Percentiles rank a stretch among this genome's conserved stretches.
Conservation (phyloP, 1,284 basidiomycete genomes). For the Irpex sp. region DNA sequence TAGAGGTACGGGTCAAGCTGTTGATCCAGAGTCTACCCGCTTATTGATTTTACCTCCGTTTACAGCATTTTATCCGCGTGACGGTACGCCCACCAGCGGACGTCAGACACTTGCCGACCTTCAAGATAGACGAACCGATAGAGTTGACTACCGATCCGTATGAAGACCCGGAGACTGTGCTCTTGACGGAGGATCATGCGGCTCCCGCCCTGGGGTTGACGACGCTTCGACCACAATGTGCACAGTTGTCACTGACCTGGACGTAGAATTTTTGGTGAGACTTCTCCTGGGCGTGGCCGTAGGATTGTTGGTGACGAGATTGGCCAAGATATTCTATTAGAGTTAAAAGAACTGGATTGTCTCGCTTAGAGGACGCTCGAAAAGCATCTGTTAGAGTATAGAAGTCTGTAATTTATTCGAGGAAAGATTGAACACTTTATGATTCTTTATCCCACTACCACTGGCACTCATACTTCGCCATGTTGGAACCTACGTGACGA, state of each 20-base stretch:
- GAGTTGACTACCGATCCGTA: constrained; percentile 41
- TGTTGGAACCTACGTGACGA: too few species aligned
- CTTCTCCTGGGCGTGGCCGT: not conserved
- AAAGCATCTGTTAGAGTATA: too few species aligned
- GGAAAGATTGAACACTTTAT: too few species aligned
- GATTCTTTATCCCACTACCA: too few species aligned
- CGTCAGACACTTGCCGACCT: constrained; percentile 35
- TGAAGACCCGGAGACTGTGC: constrained; percentile 36
- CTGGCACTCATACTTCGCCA: too few species aligned
- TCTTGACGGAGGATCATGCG: constrained; percentile 36
- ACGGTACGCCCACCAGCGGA: constrained; percentile 31
- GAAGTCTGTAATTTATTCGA: too few species aligned
- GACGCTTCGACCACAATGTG: constrained; percentile 11
- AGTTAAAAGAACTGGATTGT: too few species aligned
- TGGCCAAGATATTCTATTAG: too few species aligned
- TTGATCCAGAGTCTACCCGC: not conserved
- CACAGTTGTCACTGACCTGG: not conserved
- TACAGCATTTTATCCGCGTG: constrained; percentile 38
- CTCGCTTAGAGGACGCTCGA: too few species aligned
- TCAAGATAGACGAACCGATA: constrained; percentile 35
- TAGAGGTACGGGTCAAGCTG: constrained; percentile 22
- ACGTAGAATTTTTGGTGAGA: not conserved
- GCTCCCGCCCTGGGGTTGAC: constrained; percentile 40
- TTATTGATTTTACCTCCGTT: not conserved
- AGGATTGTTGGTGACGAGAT: not conserved